phyloP scores from a whole-genome alignment of 1,284 basidiomycete species.

The Rhodotorula mucilaginosa region DNA sequence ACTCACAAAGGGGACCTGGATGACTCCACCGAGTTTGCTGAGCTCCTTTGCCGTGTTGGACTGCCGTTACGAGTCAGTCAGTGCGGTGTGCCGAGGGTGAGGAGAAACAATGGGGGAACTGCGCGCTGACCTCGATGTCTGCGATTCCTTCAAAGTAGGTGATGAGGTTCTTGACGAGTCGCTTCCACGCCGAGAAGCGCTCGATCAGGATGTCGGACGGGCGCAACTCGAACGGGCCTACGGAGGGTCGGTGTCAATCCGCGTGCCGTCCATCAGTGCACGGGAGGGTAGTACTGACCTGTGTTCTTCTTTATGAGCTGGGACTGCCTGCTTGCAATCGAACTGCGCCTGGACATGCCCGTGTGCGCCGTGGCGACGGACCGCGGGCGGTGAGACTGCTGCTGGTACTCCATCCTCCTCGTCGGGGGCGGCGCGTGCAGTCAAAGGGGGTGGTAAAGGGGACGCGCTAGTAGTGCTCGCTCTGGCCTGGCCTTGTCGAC shows the following conservation, averaged over 20 bases:
- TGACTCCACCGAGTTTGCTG: conserved; percentile 92
- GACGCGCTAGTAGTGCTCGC: too few relatives aligned
- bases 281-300: conserved; percentile 35
- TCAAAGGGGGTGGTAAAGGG: too few relatives aligned
- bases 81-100: not conserved
- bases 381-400: conserved; percentile 20
- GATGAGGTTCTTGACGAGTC: conserved; percentile 91
- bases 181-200: conserved; percentile 88
- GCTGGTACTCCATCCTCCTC: conserved; percentile 12
- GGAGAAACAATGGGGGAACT: too few relatives aligned
- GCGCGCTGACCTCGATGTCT: conserved; percentile 65
- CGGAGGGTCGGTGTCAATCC: not conserved
- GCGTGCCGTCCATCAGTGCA: too few relatives aligned
- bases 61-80: conserved; percentile 31
- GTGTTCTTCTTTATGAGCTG: conserved; percentile 53
- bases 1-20: conserved; percentile 83
- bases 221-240: conserved; percentile 68
- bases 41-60: conserved; percentile 92
- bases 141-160: conserved; percentile 66
- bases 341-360: conserved; percentile 38
- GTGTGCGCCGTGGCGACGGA: conserved; percentile 26
- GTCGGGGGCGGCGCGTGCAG: too few relatives aligned
- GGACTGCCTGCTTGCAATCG: conserved; percentile 47
- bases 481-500: too few relatives aligned
- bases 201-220: conserved; percentile 97